Base-by-base conservation (phyloP, 768 basidiomycete species). In the Scleroderma citrinum region DNA sequence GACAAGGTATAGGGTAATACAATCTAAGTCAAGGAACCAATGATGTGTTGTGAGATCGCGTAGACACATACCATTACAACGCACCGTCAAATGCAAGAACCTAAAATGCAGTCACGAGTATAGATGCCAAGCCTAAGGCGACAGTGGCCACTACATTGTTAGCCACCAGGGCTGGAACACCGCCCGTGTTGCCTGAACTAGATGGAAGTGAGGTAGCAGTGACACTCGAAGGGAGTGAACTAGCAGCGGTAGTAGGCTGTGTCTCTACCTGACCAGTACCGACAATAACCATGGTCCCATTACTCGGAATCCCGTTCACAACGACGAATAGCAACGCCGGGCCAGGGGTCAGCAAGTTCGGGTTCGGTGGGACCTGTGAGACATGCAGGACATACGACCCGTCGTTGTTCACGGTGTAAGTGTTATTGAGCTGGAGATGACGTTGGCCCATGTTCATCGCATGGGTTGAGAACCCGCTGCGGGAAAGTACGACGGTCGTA, bases 371-470 rank as follows among this genome's bases (percentile, higher is more conserved):
- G 7, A 81, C 75, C 62, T 94, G 93, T 1, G 85, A 69, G 39
- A 90, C 86, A 65, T 94, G 85, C 3, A 96, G 69, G 8, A 76
- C 78, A 55, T 90, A 83, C 16, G 83, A 80, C 17, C 87, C 85
- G 54, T 92, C 81, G n/a, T 60, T 64, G 62, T 88, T 80, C 48
- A 92, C 86, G 0, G 82, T 86, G 71, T 84, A 95, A 0, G 92
- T 87, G 59, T 78, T 86, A 65, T 93, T 85, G 47, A 96, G 79
- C 69, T 94, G 82, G 49, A 94, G 58, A 47, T 75, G 76, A 3
- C 92, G 77, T 66, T 92, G 88, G 0, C 87, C 87, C 85, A 89
- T 90, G 70, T 87, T 90, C 86, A 89, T 87, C 31, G 78, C 86
- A 57, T 90, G 87, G 0, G 87, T 89, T 3, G 87, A 83, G 72